Percentiles rank a stretch among this genome's conserved stretches.
phyloP scores from a whole-genome alignment of 768 basidiomycete species.

The Auricularia sp. region DNA sequence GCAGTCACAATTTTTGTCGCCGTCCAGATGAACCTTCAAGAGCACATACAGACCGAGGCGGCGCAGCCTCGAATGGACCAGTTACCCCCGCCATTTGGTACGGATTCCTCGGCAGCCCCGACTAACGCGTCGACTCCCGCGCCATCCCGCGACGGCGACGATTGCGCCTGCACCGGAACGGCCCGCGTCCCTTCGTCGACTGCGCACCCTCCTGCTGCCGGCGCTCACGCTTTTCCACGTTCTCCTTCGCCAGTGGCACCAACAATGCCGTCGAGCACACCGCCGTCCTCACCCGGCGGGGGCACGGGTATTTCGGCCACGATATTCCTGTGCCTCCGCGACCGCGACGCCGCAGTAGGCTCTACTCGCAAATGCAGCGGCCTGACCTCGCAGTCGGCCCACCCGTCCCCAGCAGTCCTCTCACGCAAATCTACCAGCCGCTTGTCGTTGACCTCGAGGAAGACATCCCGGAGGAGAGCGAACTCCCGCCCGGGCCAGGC shows the following conservation, averaged over 20 bases:
- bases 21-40: neutral
- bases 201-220: conserved; percentile 8
- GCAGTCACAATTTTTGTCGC: neutral
- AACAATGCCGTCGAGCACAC: conserved; percentile 19
- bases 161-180: neutral
- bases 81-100: neutral
- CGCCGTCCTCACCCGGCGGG: conserved; percentile 14
- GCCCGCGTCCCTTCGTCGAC: neutral
- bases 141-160: neutral
- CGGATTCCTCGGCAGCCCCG: neutral
- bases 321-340: conserved; percentile 18
- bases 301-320: neutral
- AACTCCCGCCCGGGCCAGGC: conserved; percentile 23
- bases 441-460: conserved; percentile 40
- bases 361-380: neutral
- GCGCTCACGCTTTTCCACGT: conserved; percentile 22
- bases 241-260: conserved; percentile 18
- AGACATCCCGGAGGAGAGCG: conserved; percentile 24
- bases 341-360: conserved; percentile 27
- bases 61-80: neutral
- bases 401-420: conserved; percentile 41
- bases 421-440: conserved; percentile 69
- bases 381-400: conserved; percentile 9
- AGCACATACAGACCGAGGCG: neutral
- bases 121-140: neutral